phyloP scores from a whole-genome alignment of 768 basidiomycete genomes.

The Leucosporidium creatinivorum region DNA sequence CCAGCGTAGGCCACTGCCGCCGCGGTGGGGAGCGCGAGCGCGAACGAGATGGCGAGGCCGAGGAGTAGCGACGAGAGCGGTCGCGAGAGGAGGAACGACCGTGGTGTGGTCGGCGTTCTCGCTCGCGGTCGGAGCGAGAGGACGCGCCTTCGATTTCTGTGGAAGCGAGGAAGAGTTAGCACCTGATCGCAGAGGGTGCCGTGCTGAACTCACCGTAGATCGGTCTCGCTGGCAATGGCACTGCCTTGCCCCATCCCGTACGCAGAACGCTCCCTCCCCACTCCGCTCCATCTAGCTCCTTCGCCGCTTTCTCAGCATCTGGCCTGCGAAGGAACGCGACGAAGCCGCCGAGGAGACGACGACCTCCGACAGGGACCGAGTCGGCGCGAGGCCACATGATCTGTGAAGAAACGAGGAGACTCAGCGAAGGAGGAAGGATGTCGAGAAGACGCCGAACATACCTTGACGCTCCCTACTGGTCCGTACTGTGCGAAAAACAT shows the following conservation, averaged over 20 bases:
- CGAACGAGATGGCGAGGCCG: too few species aligned
- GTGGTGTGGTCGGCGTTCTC: background rate
- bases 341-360: slow-evolving; percentile 84
- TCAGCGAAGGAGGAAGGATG: background rate
- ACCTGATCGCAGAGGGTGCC: background rate
- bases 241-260: slow-evolving; percentile 96
- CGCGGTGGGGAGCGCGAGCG: too few species aligned
- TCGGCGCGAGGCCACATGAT: slow-evolving; percentile 92
- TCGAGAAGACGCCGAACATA: background rate
- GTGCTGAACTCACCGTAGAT: slow-evolving; percentile 17
- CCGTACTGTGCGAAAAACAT: slow-evolving; percentile 84
- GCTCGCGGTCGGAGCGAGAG: too few species aligned
- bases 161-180: background rate
- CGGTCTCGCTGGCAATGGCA: slow-evolving; percentile 67
- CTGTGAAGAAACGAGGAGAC: slow-evolving; percentile 47
- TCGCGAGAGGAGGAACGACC: background rate
- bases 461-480: slow-evolving; percentile 60
- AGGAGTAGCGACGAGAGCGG: background rate
- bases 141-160: slow-evolving; percentile 1
- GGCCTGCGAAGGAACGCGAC: slow-evolving; percentile 92
- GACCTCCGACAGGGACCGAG: slow-evolving; percentile 47
- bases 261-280: slow-evolving; percentile 85
- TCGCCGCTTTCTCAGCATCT: slow-evolving; percentile 80
- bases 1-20: slow-evolving; percentile 31
- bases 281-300: slow-evolving; percentile 83